phyloP scores from a whole-genome alignment of 257 asterid genomes.

The Parsonsia alboflavescens region DNA sequence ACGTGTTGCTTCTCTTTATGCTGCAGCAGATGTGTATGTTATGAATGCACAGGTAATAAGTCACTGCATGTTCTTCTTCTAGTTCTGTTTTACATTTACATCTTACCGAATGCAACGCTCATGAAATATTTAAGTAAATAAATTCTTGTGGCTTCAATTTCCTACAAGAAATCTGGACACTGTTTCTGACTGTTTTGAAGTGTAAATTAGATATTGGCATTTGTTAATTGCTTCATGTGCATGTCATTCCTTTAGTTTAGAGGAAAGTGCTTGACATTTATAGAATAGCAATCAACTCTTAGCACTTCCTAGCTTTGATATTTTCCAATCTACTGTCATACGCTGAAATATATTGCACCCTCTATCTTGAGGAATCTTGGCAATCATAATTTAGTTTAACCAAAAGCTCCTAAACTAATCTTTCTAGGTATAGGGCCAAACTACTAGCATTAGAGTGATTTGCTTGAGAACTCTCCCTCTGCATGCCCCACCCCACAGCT shows the following conservation, averaged over 20 bases:
- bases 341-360: not conserved
- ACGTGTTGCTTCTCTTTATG: slow-evolving; percentile 84
- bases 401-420: not conserved
- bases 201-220: not conserved
- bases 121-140: not conserved
- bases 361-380: not conserved
- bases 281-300: not conserved
- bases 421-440: not conserved
- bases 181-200: not conserved
- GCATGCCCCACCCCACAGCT: too few relatives aligned
- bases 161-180: not conserved
- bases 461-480: not conserved
- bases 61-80: not conserved
- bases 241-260: not conserved
- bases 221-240: not conserved
- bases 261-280: not conserved
- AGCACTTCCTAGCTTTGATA: not conserved
- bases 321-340: not conserved
- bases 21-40: slow-evolving; percentile 92
- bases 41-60: slow-evolving; percentile 90
- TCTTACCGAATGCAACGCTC: not conserved
- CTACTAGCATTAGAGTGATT: not conserved
- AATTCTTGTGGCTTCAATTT: not conserved
- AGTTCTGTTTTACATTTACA: not conserved
- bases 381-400: not conserved